Base-by-base conservation (phyloP, 2,329 filamentous ascomycete genomes). In the Fusarium floridanum region DNA sequence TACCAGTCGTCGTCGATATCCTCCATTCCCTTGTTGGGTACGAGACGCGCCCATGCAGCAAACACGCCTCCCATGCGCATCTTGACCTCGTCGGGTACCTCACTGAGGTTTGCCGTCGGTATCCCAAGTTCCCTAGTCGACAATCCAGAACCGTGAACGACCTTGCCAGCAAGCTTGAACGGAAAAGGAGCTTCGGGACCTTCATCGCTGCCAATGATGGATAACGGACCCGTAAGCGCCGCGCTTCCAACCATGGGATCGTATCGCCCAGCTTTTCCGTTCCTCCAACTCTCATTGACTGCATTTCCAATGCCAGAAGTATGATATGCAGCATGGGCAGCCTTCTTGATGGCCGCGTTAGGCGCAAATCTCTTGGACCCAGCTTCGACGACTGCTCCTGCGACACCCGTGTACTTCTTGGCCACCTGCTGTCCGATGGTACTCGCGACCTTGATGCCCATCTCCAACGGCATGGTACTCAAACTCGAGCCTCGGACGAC, bases 401-500 rank as follows among this genome's bases (percentile, higher is more conserved):
- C 83, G 1, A 82, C 76, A 4, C 83, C 84, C 0, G 83, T 80
- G 66, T 88, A 87, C 53, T 81, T 84, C 24, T 85, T 85, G 3
- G 83, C 86, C 7, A 85, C 81, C 59, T 82, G 83, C 69, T 82
- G 83, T 14, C 86, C 87, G 5, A 90, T 84, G 0, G 86, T 85
- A 5, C 85, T 88, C 2, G 87, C 87, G 5, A 89, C 86, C 77
- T 89, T 89, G 71, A 91, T 85, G 6, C 91, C 91, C 8, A 92
- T 79, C 77, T 94, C 92, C 17, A 94, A 78, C 1, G 92, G 92
- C 80, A 94, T 84, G 1, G 90, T 93, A 4, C 83, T 84, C 7
- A 94, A 78, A 72, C 91, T 92, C 1, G 92, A 91, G 1, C 92
- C 92, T 9, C 91, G 88, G 2, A 93, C 79, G 0, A 91, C 87